These are phyloP conservation scores for Magnusiomyces suaveolens DNA, from an alignment of 1,139 yeast genomes.

Conservation along the genomic window DNA sequence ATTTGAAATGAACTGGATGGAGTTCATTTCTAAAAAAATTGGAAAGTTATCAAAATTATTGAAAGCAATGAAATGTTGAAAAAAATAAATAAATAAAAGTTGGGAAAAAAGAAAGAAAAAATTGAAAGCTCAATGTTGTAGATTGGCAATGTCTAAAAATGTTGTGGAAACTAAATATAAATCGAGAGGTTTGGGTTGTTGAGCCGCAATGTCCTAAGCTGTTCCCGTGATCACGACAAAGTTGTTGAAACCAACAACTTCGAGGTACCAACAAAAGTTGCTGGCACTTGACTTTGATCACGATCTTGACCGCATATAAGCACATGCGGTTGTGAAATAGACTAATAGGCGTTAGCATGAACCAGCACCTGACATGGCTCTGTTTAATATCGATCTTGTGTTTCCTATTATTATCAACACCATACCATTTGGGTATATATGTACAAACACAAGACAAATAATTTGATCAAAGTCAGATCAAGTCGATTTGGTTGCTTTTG, in stretches of 20 bases:
- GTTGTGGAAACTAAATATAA: neutral
- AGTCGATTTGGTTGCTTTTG: no score
- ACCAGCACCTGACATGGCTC: no score
- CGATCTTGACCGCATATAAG: neutral
- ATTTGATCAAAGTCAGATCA: no score
- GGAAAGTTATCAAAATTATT: neutral
- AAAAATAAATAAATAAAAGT: no score
- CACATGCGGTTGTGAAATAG: neutral
- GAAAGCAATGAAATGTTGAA: neutral
- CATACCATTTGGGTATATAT: no score
- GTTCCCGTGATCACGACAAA: neutral
- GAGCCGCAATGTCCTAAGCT: neutral
- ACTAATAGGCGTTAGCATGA: no score
- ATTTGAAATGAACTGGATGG: slow-evolving; percentile 27
- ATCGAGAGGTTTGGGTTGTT: neutral
- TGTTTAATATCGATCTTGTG: no score
- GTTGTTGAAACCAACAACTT: neutral
- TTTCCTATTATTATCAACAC: no score
- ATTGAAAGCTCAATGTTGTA: neutral
- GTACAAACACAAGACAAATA: no score
- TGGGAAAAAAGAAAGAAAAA: neutral
- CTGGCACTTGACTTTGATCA: neutral
- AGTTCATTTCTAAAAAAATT: slow-evolving; percentile 21
- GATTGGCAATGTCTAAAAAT: no score
- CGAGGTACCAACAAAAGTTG: neutral